Base-by-base conservation (phyloP, 306 rosid genomes). In the Medicago lupulina region DNA sequence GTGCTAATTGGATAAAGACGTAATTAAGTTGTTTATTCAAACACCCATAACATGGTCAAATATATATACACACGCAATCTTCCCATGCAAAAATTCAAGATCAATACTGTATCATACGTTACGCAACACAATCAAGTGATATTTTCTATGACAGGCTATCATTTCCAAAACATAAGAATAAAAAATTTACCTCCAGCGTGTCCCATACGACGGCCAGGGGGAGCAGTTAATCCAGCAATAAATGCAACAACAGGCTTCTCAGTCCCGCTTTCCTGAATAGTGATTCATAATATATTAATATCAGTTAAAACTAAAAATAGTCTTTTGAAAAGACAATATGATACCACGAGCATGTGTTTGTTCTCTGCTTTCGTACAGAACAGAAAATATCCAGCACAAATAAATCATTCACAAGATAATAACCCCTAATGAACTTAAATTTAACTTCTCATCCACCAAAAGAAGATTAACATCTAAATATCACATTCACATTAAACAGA, bases 121-220 rank as follows among this genome's bases (percentile, higher is more conserved):
- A 38, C 43, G 46, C 55, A 76, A 74, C 47, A 68, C 6, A 63
- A 23, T 21, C 16, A 17, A 66, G 23, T 71, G 11, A 31, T 51
- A 76, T 66, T 53, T 76, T 15, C 54, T 44, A 39, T 18, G 50
- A 63, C 10, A 80, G 23, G 77, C 11, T 28, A 73, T 46, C n/a
- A 46, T 46, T 13, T 46, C 16, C 16, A 46, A 46, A 46, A 13
- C 51, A 13, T 46, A 2, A 74, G 41, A 62, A 67, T 21, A 62
- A 28, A 73, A 44, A 69, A 43, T 54, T 62, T 84, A 90, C 99
- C 98, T 81, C 99, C 99, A 68, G 99, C 99, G 74, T 96, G 99
- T 76, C 99, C 99, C 99, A 96, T 96, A 28, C 99, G 97, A 57
- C 98, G 98, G 19, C 99, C 99, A 28, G 99, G 99, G 23, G 99